These are phyloP conservation scores for Xanthoceras sorbifolium DNA, from an alignment of 345 rosid genomes.

Conservation along the genomic window DNA sequence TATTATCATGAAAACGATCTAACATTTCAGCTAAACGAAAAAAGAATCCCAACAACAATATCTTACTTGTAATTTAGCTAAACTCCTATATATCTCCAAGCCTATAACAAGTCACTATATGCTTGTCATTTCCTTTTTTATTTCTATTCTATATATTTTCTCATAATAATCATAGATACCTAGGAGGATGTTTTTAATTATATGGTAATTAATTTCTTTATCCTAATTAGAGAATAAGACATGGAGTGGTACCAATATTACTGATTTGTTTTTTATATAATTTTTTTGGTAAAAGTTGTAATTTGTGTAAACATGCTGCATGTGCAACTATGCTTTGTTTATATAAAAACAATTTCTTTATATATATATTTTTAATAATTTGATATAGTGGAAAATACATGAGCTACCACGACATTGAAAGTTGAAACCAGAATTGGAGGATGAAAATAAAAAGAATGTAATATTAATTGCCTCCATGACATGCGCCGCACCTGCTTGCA, in stretches of 20 bases:
- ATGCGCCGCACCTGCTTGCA: slow-evolving; percentile 4
- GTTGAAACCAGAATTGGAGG: background rate
- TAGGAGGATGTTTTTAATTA: slow-evolving; percentile 4
- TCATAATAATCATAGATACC: background rate
- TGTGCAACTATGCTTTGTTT: slow-evolving; percentile 9
- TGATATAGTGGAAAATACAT: slow-evolving; percentile 9
- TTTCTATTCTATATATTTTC: background rate
- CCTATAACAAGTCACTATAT: too few species aligned
- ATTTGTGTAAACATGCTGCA: background rate
- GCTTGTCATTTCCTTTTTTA: too few species aligned
- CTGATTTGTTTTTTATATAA: too few species aligned
- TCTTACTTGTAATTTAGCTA: background rate
- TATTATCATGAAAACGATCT: too few species aligned
- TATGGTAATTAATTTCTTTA: background rate
- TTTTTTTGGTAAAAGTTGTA: slow-evolving; percentile 5
- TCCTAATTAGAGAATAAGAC: background rate
- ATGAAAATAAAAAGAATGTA: background rate
- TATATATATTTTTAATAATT: background rate
- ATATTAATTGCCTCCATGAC: background rate
- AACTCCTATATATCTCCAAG: too few species aligned
- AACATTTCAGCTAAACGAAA: too few species aligned
- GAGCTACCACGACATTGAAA: background rate
- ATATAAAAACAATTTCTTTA: background rate
- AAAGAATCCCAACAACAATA: too few species aligned
- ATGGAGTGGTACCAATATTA: background rate